Conservation (phyloP, 176 grass and related monocot species). For the Hordeum vulgare region MorexV3_pseudomolecules_assembly NC_058523.1:396000975-396001474, state of each 20-base stretch:
- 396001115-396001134: conserved; percentile 11
- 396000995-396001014: not conserved
- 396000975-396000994: conserved; percentile 6
- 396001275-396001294: not conserved
- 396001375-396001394: conserved; percentile 85
- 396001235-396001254: conserved; percentile 62
- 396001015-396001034: not conserved
- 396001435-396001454: conserved; percentile 57
- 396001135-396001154: conserved; percentile 9
- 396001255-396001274: conserved; percentile 6
- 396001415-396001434: conserved; percentile 93
- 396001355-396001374: conserved; percentile 98
- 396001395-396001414: conserved; percentile 64
- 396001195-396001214: conserved; percentile 71
- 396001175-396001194: conserved; percentile 87
- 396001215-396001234: conserved; percentile 73
- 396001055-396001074: conserved; percentile 5
- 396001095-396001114: not conserved
- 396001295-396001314: not conserved
- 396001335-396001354: conserved; percentile 89
- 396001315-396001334: conserved; percentile 78
- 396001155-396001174: conserved; percentile 6
- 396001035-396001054: conserved; percentile 2
- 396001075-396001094: not conserved
- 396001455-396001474: conserved; percentile 87